A percentile compares a stretch with the other conserved stretches of the same genome.
phyloP scores from a whole-genome alignment of 305 asterid species.

The Caryopteris hybrid region DNA sequence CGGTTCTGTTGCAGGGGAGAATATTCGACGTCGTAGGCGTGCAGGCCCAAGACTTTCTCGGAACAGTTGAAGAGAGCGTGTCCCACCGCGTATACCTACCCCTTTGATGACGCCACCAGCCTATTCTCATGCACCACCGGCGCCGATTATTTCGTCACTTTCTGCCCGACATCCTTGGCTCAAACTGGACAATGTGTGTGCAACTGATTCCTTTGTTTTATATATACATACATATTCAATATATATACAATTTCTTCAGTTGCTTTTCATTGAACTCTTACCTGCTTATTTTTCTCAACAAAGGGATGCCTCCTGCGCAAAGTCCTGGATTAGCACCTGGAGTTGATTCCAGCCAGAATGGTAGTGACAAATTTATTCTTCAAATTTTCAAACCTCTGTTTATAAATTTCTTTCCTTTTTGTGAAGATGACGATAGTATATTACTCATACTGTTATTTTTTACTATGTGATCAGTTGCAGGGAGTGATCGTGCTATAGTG shows the following conservation, averaged over 20 bases:
- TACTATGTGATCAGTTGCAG: too few relatives aligned
- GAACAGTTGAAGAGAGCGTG: constrained; percentile 58
- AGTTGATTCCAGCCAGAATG: too few relatives aligned
- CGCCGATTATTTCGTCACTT: constrained; percentile 47
- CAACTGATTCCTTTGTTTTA: too few relatives aligned
- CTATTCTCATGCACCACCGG: constrained; percentile 45
- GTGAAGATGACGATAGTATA: too few relatives aligned
- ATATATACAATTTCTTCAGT: too few relatives aligned
- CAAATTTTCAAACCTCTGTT: neutral
- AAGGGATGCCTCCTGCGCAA: neutral
- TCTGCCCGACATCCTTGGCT: constrained; percentile 41
- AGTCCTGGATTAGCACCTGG: neutral
- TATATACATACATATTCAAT: too few relatives aligned
- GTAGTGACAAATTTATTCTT: neutral
- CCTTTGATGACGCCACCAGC: constrained; percentile 54
- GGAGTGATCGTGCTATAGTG: too few relatives aligned
- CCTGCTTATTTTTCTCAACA: neutral
- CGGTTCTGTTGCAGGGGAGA: constrained; percentile 56
- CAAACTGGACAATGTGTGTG: too few relatives aligned
- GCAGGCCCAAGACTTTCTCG: constrained; percentile 58
- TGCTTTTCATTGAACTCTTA: neutral
- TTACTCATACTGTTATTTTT: too few relatives aligned
- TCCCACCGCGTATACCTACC: constrained; percentile 51
- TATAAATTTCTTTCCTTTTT: neutral
- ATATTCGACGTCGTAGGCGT: constrained; percentile 29